Percentiles rank a stretch among this genome's conserved stretches.
Conservation (phyloP, 495 filamentous ascomycete species). For the Sabuloglossum arenarium region DNA sequence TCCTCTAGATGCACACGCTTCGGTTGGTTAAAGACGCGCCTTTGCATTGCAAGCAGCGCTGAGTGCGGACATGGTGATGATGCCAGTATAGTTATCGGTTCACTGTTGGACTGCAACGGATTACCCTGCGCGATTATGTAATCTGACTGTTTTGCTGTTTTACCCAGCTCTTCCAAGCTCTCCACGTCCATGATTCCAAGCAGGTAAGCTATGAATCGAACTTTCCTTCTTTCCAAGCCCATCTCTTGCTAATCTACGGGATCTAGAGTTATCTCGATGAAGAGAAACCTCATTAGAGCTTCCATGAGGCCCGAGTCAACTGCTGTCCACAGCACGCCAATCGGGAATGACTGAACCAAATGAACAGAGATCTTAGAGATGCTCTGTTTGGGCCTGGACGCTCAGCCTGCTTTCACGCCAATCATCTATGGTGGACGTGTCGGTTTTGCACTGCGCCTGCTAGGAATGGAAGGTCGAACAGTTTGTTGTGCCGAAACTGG, state of each 20-base stretch:
- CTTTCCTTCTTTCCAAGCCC: background rate
- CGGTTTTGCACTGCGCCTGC: background rate
- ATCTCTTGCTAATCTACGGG: background rate
- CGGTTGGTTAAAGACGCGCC: background rate
- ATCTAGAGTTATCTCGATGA: background rate
- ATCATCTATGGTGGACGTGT: background rate
- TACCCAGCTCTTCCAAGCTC: background rate
- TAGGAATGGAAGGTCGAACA: background rate
- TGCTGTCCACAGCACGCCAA: background rate
- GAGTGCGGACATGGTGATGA: background rate
- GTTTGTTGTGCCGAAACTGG: background rate
- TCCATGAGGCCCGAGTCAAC: background rate
- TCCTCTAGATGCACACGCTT: background rate
- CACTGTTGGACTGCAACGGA: too few species aligned
- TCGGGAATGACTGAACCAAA: conserved; percentile 3
- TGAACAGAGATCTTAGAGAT: conserved; percentile 5
- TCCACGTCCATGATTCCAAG: background rate
- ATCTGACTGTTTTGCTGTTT: too few species aligned
- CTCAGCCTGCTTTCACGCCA: background rate
- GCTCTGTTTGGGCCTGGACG: background rate
- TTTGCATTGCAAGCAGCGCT: background rate
- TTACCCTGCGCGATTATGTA: too few species aligned
- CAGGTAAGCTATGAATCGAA: background rate
- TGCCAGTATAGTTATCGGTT: too few species aligned
- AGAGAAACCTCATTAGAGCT: conserved; percentile 5